These are phyloP conservation scores for Salvia splendens DNA, from an alignment of 257 asterid genomes.

Conservation along the genomic window DNA sequence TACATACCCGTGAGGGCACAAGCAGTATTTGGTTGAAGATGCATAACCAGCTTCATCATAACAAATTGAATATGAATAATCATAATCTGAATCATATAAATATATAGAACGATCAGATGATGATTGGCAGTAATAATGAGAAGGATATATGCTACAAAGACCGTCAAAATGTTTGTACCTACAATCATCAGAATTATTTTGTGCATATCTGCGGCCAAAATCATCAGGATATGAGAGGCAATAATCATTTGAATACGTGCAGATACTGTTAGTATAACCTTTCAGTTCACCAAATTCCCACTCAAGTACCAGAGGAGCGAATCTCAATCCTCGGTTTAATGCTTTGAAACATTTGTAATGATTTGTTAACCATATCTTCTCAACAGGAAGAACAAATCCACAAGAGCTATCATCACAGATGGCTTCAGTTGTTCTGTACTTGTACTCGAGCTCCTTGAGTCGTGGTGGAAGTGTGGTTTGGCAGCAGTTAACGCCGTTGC, in stretches of 20 bases:
- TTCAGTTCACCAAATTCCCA: slow-evolving; percentile 30
- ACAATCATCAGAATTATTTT: background rate
- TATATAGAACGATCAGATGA: too few species aligned
- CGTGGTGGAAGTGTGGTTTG: slow-evolving; percentile 13
- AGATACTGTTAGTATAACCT: background rate
- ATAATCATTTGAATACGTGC: background rate
- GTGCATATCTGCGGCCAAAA: background rate
- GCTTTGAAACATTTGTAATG: slow-evolving; percentile 21
- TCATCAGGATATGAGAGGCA: background rate
- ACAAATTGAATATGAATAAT: too few species aligned
- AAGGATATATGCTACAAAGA: too few species aligned
- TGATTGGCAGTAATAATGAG: too few species aligned
- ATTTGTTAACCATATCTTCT: slow-evolving; percentile 26
- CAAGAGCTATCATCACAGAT: slow-evolving; percentile 25
- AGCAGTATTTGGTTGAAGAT: background rate
- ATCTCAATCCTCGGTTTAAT: slow-evolving; percentile 21
- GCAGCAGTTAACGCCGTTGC: slow-evolving; percentile 45
- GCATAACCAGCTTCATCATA: background rate
- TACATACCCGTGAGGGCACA: background rate
- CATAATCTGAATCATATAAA: too few species aligned
- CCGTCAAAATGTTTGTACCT: background rate
- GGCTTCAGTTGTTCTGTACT: slow-evolving; percentile 15
- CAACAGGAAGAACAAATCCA: slow-evolving; percentile 41
- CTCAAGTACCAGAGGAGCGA: slow-evolving; percentile 34
- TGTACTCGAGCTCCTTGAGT: background rate